Percentiles rank a stretch among this genome's conserved stretches.
Conservation (phyloP, 176 grass and related monocot genomes). For the Thalia dealbata region DNA sequence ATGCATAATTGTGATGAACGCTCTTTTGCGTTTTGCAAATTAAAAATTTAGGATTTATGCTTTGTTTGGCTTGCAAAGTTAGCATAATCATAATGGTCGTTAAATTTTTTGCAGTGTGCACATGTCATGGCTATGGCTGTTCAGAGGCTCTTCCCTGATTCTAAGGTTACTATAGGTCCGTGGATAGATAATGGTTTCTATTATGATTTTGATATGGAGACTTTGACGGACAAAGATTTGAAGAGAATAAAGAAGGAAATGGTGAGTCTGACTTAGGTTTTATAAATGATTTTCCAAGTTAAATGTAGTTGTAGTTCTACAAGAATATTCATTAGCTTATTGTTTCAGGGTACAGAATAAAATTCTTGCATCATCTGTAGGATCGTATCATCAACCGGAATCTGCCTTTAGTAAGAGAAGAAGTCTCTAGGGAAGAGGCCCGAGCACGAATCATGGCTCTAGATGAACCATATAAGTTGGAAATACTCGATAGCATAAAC, state of each 20-base stretch:
- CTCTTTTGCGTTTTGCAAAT: neutral
- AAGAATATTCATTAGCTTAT: slow-evolving; percentile 28
- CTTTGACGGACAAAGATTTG: slow-evolving; percentile 75
- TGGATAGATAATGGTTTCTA: slow-evolving; percentile 99
- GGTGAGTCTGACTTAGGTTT: slow-evolving; percentile 28
- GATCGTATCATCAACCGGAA: slow-evolving; percentile 71
- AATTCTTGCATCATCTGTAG: slow-evolving; percentile 53
- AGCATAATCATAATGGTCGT: neutral
- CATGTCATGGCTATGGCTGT: slow-evolving; percentile 99
- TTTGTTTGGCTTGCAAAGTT: neutral
- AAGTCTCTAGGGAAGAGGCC: slow-evolving; percentile 81
- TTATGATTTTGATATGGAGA: slow-evolving; percentile 96
- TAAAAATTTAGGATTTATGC: neutral
- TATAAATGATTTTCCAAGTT: neutral
- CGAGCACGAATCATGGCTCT: slow-evolving; percentile 70
- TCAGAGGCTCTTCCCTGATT: slow-evolving; percentile 79
- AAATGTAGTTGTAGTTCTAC: slow-evolving; percentile 9
- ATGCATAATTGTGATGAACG: neutral
- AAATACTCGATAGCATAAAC: slow-evolving; percentile 83
- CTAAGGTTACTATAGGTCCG: slow-evolving; percentile 92
- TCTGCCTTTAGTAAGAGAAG: slow-evolving; percentile 76
- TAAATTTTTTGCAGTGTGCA: slow-evolving; percentile 46
- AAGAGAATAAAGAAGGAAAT: slow-evolving; percentile 99
- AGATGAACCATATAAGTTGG: slow-evolving; percentile 81
- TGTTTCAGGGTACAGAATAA: slow-evolving; percentile 41